These are phyloP conservation scores for Bremia lactucae DNA, from an alignment of 352 stramenopile species.

Conservation along the genomic window DNA sequence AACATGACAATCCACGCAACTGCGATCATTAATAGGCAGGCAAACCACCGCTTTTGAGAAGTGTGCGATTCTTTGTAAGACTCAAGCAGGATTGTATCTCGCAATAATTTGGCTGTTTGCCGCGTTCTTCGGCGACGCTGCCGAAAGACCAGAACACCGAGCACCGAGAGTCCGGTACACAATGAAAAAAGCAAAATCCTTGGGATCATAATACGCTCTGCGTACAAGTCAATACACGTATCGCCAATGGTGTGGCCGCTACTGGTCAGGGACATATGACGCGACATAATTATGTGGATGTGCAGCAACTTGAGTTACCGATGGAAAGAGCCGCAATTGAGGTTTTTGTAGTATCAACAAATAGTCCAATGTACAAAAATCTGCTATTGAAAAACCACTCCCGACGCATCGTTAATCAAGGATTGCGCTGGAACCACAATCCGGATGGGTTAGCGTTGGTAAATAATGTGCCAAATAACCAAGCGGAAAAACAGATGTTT, in stretches of 20 bases:
- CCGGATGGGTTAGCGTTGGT: too few species aligned
- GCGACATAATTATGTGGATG: background rate
- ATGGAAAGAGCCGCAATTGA: too few species aligned
- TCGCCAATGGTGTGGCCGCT: slow-evolving; percentile 6
- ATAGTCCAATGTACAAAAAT: too few species aligned
- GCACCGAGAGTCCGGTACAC: slow-evolving; percentile 8
- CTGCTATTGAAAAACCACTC: too few species aligned
- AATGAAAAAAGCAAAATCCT: slow-evolving; percentile 28
- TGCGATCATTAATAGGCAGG: slow-evolving; percentile 16
- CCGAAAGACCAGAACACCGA: slow-evolving; percentile 4
- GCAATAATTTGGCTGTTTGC: slow-evolving; percentile 10
- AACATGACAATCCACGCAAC: slow-evolving; percentile 29
- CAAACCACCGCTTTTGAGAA: slow-evolving; percentile 15
- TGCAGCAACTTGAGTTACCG: background rate
- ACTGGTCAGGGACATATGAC: slow-evolving; percentile 15
- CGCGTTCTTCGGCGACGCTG: slow-evolving; percentile 6
- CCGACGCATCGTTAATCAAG: too few species aligned
- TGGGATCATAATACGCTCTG: slow-evolving; percentile 29
- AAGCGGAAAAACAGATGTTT: too few species aligned
- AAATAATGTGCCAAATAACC: too few species aligned
- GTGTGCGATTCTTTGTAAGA: slow-evolving; percentile 2
- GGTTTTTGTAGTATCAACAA: too few species aligned
- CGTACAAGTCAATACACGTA: slow-evolving; percentile 32
- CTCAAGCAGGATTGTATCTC: slow-evolving; percentile 10
- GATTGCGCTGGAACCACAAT: too few species aligned